Evolutionary conservation across 441 rosid species (phyloP), one percentile per base, ranked within the genome.

Genomic region (Iberis amara): DNA sequence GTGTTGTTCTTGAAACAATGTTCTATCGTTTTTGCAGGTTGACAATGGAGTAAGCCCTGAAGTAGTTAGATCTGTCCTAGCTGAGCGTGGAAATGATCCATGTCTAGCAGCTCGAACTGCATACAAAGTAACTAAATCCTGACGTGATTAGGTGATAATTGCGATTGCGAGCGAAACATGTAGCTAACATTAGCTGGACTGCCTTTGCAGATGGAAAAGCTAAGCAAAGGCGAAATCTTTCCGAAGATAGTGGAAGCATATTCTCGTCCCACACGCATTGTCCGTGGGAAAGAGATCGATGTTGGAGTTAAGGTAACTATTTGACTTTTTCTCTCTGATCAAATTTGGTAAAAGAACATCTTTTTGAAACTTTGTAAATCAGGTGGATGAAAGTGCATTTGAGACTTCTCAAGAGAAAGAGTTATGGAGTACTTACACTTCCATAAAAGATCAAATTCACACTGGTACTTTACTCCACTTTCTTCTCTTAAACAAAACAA

Each of bases 201-300:
- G n/a, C n/a, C n/a, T n/a, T 41, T 68, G 67, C 76, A 92, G 98
- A 82, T 82, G 95, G 89, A 85, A 57, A 61, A 76, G 39, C 65
- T 88, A 68, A 83, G 74, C 14, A 79, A 66, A 71, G 83, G 89
- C 9, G 55, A 75, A 47, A 75, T 73, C 14, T 85, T 85, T 57
- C 82, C 79, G 0, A 88, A 76, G 78, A 80, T 88, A 48, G 85
- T 92, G 66, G 94, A 88, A 75, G 94, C 91, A 39, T 92, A 92
- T 73, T 86, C 98, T 52, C 95, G 96, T 65, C 98, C 98, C 50
- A 86, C 98, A 38, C 87, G 96, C 62, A 92, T 92, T 47, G 82
- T 84, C 15, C 86, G 96, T 52, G 98, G 98, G 58, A 87, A 91
- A 83, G 86, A 83, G 56, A 52, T 83, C 36, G 81, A 76, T 55